A percentile compares a stretch with the other conserved stretches of the same genome.
Conservation (phyloP, 306 rosid species). For the Rosa multiflora region DNA sequence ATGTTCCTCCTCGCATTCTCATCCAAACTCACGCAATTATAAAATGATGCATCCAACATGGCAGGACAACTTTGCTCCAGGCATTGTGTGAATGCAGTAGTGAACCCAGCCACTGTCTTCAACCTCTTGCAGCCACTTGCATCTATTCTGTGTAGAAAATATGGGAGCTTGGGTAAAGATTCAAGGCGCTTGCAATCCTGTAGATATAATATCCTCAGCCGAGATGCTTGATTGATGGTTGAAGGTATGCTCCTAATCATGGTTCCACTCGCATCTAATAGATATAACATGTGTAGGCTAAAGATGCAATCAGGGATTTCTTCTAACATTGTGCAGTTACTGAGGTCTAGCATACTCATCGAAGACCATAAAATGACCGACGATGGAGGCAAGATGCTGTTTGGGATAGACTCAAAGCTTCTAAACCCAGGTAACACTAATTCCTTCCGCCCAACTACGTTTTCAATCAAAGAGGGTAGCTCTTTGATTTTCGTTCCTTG, state of each 20-base stretch:
- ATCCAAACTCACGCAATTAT: constrained; percentile 5
- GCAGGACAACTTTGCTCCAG: not conserved
- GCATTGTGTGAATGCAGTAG: not conserved
- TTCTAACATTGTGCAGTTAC: not conserved
- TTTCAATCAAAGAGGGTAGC: not conserved
- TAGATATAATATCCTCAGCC: rapidly evolving
- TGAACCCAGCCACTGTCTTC: not conserved
- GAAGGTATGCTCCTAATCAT: not conserved
- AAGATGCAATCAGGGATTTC: not conserved
- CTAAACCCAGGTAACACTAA: not conserved
- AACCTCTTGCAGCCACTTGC: not conserved
- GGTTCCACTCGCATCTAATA: not conserved
- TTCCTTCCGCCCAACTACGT: not conserved
- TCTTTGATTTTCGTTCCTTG: not conserved
- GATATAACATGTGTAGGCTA: not conserved
- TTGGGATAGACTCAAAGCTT: not conserved
- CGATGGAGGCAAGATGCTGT: not conserved
- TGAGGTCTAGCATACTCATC: not conserved
- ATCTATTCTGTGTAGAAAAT: not conserved
- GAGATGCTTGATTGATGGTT: not conserved
- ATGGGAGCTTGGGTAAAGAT: not conserved
- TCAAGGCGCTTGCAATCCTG: not conserved
- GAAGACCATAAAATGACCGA: not conserved
- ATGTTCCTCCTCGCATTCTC: not conserved
- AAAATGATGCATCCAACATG: not conserved